Conservation (phyloP, 2,329 filamentous ascomycete species). For the Pseudogymnoascus sp. region DNA sequence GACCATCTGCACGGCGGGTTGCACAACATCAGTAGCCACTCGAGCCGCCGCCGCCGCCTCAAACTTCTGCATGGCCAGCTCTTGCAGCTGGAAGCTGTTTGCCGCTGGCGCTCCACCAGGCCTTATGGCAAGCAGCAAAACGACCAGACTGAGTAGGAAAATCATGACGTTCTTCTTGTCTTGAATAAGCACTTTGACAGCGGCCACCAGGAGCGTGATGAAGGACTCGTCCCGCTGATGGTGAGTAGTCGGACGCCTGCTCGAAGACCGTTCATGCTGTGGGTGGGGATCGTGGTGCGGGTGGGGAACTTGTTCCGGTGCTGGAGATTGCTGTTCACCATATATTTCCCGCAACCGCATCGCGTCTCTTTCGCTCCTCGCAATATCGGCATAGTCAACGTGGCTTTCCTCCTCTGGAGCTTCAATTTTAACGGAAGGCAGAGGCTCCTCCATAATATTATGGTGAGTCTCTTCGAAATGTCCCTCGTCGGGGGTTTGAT, state of each 20-base stretch:
- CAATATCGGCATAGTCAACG: conserved; percentile 39
- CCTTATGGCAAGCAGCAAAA: conserved; percentile 41
- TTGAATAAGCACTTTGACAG: conserved; percentile 43
- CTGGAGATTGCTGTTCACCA: conserved; percentile 31
- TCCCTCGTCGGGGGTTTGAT: conserved; percentile 2
- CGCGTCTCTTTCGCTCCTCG: conserved; percentile 33
- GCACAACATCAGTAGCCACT: not conserved
- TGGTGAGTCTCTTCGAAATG: conserved; percentile 2
- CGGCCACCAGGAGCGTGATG: conserved; percentile 45
- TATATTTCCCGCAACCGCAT: conserved; percentile 48
- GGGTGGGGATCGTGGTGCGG: not conserved
- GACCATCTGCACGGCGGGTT: not conserved
- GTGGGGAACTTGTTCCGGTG: conserved; percentile 29
- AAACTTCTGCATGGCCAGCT: not conserved
- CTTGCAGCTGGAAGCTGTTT: conserved; percentile 4
- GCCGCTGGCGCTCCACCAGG: conserved; percentile 12
- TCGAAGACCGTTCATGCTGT: not conserved
- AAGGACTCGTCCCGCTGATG: conserved; percentile 36
- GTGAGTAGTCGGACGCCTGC: not conserved
- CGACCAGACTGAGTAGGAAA: conserved; percentile 42
- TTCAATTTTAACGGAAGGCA: conserved; percentile 36
- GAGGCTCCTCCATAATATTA: not conserved
- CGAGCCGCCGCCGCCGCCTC: not conserved
- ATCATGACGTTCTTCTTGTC: conserved; percentile 55
- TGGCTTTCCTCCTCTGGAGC: conserved; percentile 50